phyloP scores from a whole-genome alignment of 768 basidiomycete species.

The Chalciporus sphaerocephalus region DNA sequence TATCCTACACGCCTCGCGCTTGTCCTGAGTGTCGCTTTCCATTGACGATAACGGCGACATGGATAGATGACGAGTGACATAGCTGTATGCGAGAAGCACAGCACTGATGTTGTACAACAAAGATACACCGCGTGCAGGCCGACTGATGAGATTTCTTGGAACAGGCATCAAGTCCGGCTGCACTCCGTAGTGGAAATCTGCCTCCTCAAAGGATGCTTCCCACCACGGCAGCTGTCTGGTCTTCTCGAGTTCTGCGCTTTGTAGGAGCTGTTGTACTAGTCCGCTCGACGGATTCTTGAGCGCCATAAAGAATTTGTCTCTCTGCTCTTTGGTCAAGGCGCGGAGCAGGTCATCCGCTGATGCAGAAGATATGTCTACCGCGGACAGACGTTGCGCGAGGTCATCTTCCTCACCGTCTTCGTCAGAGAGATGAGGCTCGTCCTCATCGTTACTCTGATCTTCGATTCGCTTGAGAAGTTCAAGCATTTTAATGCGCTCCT shows the following conservation, averaged over 20 bases:
- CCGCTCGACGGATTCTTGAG: slow-evolving; percentile 61
- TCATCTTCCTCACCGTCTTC: slow-evolving; percentile 41
- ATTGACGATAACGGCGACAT: slow-evolving; percentile 52
- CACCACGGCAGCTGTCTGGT: slow-evolving; percentile 71
- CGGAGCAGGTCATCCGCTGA: slow-evolving; percentile 58
- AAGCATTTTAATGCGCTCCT: slow-evolving; percentile 64
- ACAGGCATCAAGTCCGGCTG: slow-evolving; percentile 45
- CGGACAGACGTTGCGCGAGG: slow-evolving; percentile 48
- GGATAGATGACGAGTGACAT: slow-evolving; percentile 57
- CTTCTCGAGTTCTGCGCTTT: slow-evolving; percentile 50
- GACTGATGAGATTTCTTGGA: slow-evolving; percentile 42
- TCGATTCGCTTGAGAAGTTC: slow-evolving; percentile 70
- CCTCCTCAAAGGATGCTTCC: slow-evolving; percentile 36
- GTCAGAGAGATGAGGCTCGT: slow-evolving; percentile 31
- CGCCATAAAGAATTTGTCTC: slow-evolving; percentile 52
- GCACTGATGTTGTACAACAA: slow-evolving; percentile 69
- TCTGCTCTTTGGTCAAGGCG: slow-evolving; percentile 56
- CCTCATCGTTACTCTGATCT: slow-evolving; percentile 47
- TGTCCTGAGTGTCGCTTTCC: slow-evolving; percentile 39
- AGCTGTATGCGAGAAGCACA: slow-evolving; percentile 63
- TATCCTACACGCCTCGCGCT: slow-evolving; percentile 42
- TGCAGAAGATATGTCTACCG: slow-evolving; percentile 55
- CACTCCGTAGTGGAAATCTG: slow-evolving; percentile 26
- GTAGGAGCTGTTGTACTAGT: slow-evolving; percentile 54
- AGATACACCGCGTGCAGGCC: slow-evolving; percentile 34